phyloP scores from a whole-genome alignment of 2,329 filamentous ascomycete species.

The Fusarium begoniae region DNA sequence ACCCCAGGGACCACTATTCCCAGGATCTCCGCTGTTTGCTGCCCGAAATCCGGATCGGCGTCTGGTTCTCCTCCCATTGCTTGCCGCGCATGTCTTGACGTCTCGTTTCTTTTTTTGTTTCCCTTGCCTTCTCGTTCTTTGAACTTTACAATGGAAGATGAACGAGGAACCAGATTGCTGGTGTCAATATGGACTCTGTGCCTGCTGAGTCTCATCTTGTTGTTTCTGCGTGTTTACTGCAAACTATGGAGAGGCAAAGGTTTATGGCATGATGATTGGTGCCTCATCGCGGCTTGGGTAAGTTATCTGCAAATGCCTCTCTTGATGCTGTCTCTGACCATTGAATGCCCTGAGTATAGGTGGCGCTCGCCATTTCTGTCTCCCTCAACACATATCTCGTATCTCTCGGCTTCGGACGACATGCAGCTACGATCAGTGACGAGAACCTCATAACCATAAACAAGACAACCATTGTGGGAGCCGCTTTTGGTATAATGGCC shows the following conservation, averaged over 20 bases:
- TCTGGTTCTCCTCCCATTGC: neutral
- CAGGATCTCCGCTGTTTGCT: neutral
- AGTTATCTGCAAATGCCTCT: conserved; percentile 12
- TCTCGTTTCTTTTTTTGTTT: neutral
- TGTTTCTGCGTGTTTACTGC: conserved; percentile 49
- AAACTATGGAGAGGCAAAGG: conserved; percentile 48
- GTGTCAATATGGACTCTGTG: conserved; percentile 46
- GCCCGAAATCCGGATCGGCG: conserved; percentile 26
- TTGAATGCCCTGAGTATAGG: conserved; percentile 21
- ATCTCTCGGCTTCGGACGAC: conserved; percentile 43
- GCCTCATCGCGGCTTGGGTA: conserved; percentile 49
- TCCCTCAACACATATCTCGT: conserved; percentile 47
- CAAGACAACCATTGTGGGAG: conserved; percentile 42
- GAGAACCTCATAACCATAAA: conserved; percentile 41
- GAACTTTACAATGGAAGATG: conserved; percentile 10
- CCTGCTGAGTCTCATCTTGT: conserved; percentile 34
- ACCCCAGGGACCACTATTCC: conserved; percentile 5
- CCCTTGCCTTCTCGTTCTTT: neutral
- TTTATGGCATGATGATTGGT: conserved; percentile 51
- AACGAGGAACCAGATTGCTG: conserved; percentile 43
- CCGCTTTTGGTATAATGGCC: conserved; percentile 46
- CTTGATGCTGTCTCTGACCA: neutral
- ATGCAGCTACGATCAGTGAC: conserved; percentile 33
- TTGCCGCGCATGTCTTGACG: neutral
- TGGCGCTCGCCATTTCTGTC: conserved; percentile 41